Evolutionary conservation across 2,329 filamentous ascomycete species (phyloP).

Genomic region (Diaporthe vaccinii): DNA sequence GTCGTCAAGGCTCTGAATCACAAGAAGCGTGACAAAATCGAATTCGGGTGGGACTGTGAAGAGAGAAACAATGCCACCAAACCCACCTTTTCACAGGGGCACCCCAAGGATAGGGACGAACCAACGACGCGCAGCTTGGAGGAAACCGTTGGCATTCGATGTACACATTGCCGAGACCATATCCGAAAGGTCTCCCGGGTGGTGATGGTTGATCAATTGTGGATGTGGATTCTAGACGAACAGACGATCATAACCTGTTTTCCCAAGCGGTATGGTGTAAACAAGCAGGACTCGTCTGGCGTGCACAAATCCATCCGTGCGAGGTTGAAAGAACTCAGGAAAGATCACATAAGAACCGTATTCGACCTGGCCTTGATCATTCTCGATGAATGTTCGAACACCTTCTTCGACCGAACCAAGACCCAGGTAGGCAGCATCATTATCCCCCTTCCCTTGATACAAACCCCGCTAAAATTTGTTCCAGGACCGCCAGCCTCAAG

Average conservation of each 20-base stretch:
- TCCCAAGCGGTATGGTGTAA: constrained; percentile 24
- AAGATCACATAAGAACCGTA: constrained; percentile 41
- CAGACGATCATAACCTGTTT: constrained; percentile 40
- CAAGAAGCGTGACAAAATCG: fast-evolving
- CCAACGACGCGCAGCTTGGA: too few relatives aligned
- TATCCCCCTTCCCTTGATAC: too few relatives aligned
- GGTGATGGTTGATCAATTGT: constrained; percentile 40
- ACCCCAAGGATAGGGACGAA: too few relatives aligned
- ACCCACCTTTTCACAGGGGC: background rate
- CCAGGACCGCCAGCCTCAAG: constrained; percentile 13
- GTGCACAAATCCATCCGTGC: constrained; percentile 43
- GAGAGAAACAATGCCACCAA: background rate
- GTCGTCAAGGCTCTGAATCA: background rate
- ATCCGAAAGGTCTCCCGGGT: constrained; percentile 22
- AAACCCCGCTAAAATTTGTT: background rate
- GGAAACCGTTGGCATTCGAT: background rate
- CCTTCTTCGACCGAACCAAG: constrained; percentile 43
- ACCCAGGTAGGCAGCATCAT: background rate
- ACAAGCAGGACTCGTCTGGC: constrained; percentile 40
- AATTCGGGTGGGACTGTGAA: background rate
- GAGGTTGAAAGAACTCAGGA: constrained; percentile 33
- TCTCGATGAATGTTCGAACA: constrained; percentile 42
- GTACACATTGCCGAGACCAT: constrained; percentile 26
- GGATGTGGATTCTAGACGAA: constrained; percentile 41
- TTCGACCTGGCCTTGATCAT: constrained; percentile 45